Conservation (phyloP, 495 filamentous ascomycete genomes). For the Tuber aestivum region DNA sequence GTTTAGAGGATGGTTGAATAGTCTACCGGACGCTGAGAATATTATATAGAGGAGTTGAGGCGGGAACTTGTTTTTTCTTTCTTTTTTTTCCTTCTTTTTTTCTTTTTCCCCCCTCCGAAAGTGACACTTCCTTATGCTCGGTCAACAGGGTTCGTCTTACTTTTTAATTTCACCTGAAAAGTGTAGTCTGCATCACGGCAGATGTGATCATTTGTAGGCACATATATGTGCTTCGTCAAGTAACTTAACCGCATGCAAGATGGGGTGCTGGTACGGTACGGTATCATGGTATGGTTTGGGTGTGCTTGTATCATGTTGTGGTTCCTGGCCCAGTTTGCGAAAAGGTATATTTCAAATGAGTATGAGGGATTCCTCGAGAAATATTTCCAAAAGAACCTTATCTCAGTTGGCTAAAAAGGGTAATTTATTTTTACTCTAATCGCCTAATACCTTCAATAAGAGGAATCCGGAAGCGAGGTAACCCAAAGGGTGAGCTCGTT, state of each 20-base stretch:
- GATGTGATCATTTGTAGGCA: background rate
- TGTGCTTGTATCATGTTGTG: background rate
- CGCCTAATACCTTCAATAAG: background rate
- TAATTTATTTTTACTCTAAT: background rate
- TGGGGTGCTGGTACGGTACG: background rate
- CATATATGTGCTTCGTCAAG: background rate
- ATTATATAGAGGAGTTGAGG: background rate
- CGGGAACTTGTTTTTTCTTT: background rate
- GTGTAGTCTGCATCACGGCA: background rate
- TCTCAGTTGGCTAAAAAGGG: background rate
- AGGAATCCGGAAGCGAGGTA: background rate
- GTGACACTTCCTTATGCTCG: background rate
- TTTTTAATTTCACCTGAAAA: slow-evolving; percentile 2
- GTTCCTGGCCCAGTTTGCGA: background rate
- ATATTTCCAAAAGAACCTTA: background rate
- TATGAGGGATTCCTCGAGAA: background rate
- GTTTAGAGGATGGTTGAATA: background rate
- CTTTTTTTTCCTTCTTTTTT: background rate
- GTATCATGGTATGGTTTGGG: too few relatives aligned
- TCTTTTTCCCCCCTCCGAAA: background rate
- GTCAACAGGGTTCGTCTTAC: background rate
- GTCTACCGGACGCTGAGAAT: background rate
- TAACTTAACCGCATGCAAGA: background rate
- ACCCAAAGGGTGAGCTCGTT: background rate
- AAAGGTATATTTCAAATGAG: background rate